Evolutionary conservation across 2,329 filamentous ascomycete species (phyloP).

Genomic region (Paradendryphiella salina): DNA sequence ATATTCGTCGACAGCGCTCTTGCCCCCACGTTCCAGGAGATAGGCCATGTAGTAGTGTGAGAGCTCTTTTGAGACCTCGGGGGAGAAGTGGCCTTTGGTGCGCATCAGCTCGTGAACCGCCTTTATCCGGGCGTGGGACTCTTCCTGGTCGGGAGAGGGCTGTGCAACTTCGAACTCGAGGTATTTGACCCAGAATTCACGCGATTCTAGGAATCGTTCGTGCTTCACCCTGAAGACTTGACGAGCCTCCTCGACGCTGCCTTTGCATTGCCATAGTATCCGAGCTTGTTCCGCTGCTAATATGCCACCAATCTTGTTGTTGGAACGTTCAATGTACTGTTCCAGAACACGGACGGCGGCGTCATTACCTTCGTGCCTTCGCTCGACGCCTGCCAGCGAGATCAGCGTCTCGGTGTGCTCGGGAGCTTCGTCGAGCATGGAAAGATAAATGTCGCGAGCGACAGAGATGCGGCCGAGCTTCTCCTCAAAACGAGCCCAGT

Average conservation of each 20-base stretch:
- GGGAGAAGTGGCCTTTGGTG: slow-evolving; percentile 69
- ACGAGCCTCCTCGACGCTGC: slow-evolving; percentile 77
- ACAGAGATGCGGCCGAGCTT: slow-evolving; percentile 74
- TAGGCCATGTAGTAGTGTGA: slow-evolving; percentile 80
- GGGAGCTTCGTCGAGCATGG: slow-evolving; percentile 75
- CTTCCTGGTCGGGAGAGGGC: slow-evolving; percentile 66
- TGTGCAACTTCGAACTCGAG: slow-evolving; percentile 87
- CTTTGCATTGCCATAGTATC: slow-evolving; percentile 85
- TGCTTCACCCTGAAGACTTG: slow-evolving; percentile 80
- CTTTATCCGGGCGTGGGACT: slow-evolving; percentile 73
- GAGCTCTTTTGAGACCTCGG: slow-evolving; percentile 71
- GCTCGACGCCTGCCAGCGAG: slow-evolving; percentile 82
- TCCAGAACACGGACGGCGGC: slow-evolving; percentile 84
- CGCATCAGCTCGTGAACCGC: slow-evolving; percentile 76
- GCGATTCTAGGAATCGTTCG: slow-evolving; percentile 82
- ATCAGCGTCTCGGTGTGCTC: slow-evolving; percentile 85
- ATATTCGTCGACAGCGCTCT: slow-evolving; percentile 84
- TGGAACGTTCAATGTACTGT: slow-evolving; percentile 71
- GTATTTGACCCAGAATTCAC: slow-evolving; percentile 87
- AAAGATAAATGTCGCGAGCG: slow-evolving; percentile 80
- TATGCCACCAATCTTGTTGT: slow-evolving; percentile 80
- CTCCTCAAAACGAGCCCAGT: slow-evolving; percentile 96
- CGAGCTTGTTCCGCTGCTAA: slow-evolving; percentile 87
- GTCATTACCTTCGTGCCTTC: slow-evolving; percentile 80
- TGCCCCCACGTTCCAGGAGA: slow-evolving; percentile 78